Percentiles rank a stretch among this genome's conserved stretches.
phyloP scores from a whole-genome alignment of 106 monocot genomes.

The Chionographis japonica region DNA sequence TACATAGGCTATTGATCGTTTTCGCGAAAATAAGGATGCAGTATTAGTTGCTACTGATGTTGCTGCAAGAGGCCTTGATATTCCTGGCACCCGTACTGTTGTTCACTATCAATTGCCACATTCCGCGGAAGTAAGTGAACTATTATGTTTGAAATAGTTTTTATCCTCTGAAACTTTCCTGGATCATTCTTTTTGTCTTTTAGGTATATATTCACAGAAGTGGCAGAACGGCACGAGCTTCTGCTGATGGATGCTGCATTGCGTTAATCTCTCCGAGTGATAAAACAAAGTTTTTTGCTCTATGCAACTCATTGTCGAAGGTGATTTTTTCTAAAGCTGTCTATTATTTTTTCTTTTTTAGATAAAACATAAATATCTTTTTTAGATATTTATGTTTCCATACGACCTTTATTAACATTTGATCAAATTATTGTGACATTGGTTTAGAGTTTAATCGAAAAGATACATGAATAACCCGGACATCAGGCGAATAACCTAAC shows the following conservation, averaged over 20 bases:
- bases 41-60: conserved; percentile 96
- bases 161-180: background rate
- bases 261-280: conserved; percentile 77
- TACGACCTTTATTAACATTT: no score
- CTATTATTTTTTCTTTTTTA: background rate
- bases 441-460: no score
- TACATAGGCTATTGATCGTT: conserved; percentile 84
- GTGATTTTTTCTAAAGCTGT: conserved; percentile 19
- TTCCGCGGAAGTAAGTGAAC: conserved; percentile 76
- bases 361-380: no score
- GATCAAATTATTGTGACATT: no score
- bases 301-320: conserved; percentile 90
- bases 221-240: conserved; percentile 86
- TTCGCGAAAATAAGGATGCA: conserved; percentile 68
- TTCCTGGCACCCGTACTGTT: conserved; percentile 92
- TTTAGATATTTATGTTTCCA: background rate
- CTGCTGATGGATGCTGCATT: conserved; percentile 79
- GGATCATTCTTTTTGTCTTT: background rate
- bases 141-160: background rate
- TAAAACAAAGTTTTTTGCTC: conserved; percentile 70
- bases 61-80: conserved; percentile 95
- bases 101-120: conserved; percentile 97
- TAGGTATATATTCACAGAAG: conserved; percentile 96
- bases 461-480: no score
- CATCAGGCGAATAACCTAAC: no score